A percentile compares a stretch with the other conserved stretches of the same genome.
phyloP scores from a whole-genome alignment of 2,329 filamentous ascomycete species.

The Albophoma yamanashiensis region DNA sequence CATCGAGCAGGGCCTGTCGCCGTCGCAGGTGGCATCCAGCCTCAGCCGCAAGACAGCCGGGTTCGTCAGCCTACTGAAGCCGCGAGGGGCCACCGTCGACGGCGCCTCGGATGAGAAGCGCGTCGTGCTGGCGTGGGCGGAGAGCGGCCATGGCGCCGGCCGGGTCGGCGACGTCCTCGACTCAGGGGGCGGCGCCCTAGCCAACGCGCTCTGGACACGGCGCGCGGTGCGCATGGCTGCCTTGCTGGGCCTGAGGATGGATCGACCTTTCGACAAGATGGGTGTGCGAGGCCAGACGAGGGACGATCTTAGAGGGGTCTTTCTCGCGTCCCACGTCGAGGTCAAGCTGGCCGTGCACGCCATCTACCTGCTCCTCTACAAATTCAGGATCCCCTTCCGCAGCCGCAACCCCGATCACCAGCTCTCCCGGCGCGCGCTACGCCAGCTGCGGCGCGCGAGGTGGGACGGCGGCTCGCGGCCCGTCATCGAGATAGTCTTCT shows the following conservation, averaged over 20 bases:
- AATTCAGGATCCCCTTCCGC: slow-evolving; percentile 14
- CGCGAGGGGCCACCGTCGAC: not conserved
- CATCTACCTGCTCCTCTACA: slow-evolving; percentile 14
- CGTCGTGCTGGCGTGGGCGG: slow-evolving; percentile 18
- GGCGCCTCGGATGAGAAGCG: slow-evolving; percentile 1
- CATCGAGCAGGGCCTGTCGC: not conserved
- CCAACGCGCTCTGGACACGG: slow-evolving; percentile 19
- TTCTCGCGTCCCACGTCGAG: slow-evolving; percentile 25
- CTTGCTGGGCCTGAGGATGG: slow-evolving; percentile 17
- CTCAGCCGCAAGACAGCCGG: slow-evolving; percentile 20
- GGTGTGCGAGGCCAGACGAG: not conserved
- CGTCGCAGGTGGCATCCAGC: slow-evolving; percentile 1
- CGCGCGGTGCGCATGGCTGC: slow-evolving; percentile 18
- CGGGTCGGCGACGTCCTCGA: slow-evolving; percentile 18
- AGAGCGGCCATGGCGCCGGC: slow-evolving; percentile 22
- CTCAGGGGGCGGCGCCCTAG: slow-evolving; percentile 9
- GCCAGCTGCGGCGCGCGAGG: slow-evolving; percentile 7
- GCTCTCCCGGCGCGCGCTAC: slow-evolving; percentile 6
- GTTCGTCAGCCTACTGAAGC: slow-evolving; percentile 16
- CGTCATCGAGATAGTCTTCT: slow-evolving; percentile 23
- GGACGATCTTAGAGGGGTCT: slow-evolving; percentile 12
- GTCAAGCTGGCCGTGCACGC: slow-evolving; percentile 26
- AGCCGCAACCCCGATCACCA: slow-evolving; percentile 6
- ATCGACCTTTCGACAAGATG: slow-evolving; percentile 15
- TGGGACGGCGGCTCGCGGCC: slow-evolving; percentile 17